These are phyloP conservation scores for Teunomyces kruisii DNA, from an alignment of 805 yeast species.

Conservation along the genomic window DNA sequence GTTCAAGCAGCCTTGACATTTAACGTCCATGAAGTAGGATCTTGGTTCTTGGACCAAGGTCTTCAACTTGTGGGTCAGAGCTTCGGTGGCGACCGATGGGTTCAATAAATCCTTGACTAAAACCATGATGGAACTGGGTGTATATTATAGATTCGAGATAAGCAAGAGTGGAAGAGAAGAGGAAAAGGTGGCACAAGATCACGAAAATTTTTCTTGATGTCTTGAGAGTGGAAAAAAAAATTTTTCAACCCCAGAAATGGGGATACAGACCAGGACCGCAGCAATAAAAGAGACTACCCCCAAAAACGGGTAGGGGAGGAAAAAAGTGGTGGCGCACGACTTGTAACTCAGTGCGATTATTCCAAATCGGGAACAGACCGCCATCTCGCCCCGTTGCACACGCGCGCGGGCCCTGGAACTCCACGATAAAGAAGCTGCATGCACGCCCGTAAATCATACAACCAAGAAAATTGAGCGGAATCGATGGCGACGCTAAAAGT, in stretches of 20 bases:
- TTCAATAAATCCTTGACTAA: conserved; percentile 45
- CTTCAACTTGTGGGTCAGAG: conserved; percentile 38
- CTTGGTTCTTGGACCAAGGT: conserved; percentile 42
- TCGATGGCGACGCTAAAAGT: too few relatives aligned
- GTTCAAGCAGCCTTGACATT: conserved; percentile 43
- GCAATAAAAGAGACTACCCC: too few relatives aligned
- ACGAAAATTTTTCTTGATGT: conserved; percentile 2
- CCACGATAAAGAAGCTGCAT: too few relatives aligned
- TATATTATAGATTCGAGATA: too few relatives aligned
- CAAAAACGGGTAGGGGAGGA: too few relatives aligned
- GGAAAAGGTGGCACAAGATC: not conserved
- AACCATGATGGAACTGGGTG: conserved; percentile 25
- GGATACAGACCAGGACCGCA: too few relatives aligned
- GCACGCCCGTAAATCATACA: not conserved
- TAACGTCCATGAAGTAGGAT: conserved; percentile 44
- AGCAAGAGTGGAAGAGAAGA: not conserved
- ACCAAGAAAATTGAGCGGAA: too few relatives aligned
- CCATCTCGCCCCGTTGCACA: too few relatives aligned
- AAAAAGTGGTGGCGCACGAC: not conserved
- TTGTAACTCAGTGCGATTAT: too few relatives aligned
- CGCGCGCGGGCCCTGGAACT: too few relatives aligned
- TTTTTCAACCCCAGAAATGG: conserved; percentile 4
- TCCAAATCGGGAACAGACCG: not conserved
- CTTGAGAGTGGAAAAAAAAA: conserved; percentile 2
- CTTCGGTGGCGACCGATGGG: conserved; percentile 40